Base-by-base conservation (phyloP, 2,329 filamentous ascomycete species). In the Pyricularia sp. region DNA sequence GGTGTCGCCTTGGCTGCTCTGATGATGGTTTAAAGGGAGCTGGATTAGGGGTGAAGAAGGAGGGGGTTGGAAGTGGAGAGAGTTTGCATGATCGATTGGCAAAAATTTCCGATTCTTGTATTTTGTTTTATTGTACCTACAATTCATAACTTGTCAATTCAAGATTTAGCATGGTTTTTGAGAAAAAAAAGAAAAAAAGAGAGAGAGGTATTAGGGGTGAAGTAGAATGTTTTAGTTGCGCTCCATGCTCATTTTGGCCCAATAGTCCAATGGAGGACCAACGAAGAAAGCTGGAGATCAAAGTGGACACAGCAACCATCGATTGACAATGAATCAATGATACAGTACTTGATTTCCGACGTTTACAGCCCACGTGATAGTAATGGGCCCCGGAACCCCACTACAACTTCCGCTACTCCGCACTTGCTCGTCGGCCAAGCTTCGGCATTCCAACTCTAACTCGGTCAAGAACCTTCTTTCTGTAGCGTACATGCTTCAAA, bases 11-110 rank as follows among this genome's bases (percentile, higher is more conserved):
- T 67, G 42, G 65, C 65, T 26, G 65, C 65, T 11, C 20, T 58
- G 65, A 50, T 67, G 65, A 59, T 67, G 65, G 36, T 67, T 10
- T 67, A 31, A 66, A 31, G 9, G 3, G 31, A 33, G 31, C 31
- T 5, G 59, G n/a, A n/a, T n/a, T n/a, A n/a, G n/a, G 4, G 59
- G 59, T 28, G 59, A 20, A 20, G 12, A 7, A 28, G 23, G 26
- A 26, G 59, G 59, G 3, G 12, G 14, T 5, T n/a, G 10, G n/a
- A 28, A 10, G 59, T 30, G 59, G 28, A 30, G 12, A 20, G 25
- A 7, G 6, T 28, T 17, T 7, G 14, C 28, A 36, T 63, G 25
- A 26, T 63, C n/a, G 23, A 55, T n/a, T n/a, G 42, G 42, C 42
- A 5, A n/a, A 55, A 55, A 55, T 20, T n/a, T 55, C 9, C 42